phyloP scores from a whole-genome alignment of 768 basidiomycete species.

The Rhodotorula kratochvilovae region DNA sequence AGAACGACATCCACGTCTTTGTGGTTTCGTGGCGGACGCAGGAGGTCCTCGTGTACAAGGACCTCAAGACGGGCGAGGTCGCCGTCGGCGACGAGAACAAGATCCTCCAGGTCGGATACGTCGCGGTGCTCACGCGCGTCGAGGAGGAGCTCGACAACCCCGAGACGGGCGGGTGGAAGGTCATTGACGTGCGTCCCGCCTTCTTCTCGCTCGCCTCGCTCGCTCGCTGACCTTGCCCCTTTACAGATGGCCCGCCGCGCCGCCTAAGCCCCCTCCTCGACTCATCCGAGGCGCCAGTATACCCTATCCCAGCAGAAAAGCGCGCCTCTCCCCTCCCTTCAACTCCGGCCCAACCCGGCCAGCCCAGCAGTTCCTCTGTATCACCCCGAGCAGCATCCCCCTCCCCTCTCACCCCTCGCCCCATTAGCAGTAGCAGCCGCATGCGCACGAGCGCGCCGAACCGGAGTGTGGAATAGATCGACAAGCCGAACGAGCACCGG shows the following conservation, averaged over 20 bases:
- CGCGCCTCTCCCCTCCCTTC: not conserved
- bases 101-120: conserved; percentile 90
- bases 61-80: conserved; percentile 80
- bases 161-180: conserved; percentile 95
- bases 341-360: not conserved
- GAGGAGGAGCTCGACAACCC: conserved; percentile 85
- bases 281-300: not conserved
- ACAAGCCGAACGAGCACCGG: too few relatives aligned
- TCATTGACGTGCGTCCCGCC: conserved; percentile 67
- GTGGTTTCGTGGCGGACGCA: conserved; percentile 88
- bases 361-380: not conserved
- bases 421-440: not conserved
- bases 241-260: conserved; percentile 33
- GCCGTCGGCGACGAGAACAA: conserved; percentile 79
- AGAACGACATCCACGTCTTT: conserved; percentile 81
- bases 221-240: not conserved
- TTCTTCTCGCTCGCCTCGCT: not conserved
- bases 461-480: too few relatives aligned
- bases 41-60: conserved; percentile 85
- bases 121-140: conserved; percentile 80
- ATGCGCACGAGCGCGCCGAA: not conserved
- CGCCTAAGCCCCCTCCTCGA: conserved; percentile 3
- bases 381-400: not conserved
- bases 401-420: not conserved
- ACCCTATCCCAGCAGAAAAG: not conserved